phyloP scores from a whole-genome alignment of 2,329 filamentous ascomycete species.

The Clonostachys rosea region DNA sequence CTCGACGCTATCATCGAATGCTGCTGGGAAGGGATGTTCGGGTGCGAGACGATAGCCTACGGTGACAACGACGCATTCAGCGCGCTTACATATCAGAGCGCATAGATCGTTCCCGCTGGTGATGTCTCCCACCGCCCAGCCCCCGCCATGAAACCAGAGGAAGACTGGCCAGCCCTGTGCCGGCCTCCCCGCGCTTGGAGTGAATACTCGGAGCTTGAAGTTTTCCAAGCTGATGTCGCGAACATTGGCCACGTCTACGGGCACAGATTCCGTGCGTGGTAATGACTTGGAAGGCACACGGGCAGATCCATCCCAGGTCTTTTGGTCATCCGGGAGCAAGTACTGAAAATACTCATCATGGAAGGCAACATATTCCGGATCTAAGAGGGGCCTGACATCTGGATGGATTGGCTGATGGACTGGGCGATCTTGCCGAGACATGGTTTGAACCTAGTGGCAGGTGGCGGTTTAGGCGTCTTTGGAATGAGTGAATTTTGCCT shows the following conservation, averaged over 20 bases:
- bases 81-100: conserved; percentile 21
- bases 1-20: conserved; percentile 23
- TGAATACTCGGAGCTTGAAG: conserved; percentile 23
- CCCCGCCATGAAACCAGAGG: conserved; percentile 33
- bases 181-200: conserved; percentile 14
- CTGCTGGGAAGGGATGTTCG: conserved; percentile 24
- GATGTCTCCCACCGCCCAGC: conserved; percentile 28
- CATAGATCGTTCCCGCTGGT: conserved; percentile 25
- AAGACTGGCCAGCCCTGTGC: conserved; percentile 24
- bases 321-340: conserved; percentile 22
- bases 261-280: conserved; percentile 14
- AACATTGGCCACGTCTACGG: conserved; percentile 17
- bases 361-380: conserved; percentile 29
- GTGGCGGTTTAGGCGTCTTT: no score
- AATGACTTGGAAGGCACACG: conserved; percentile 13
- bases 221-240: conserved; percentile 16
- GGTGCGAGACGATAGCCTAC: conserved; percentile 27
- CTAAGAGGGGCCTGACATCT: conserved; percentile 18
- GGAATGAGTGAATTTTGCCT: no score
- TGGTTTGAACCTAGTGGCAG: not conserved
- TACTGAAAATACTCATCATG: conserved; percentile 30
- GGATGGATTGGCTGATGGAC: conserved; percentile 26
- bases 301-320: conserved; percentile 22
- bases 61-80: conserved; percentile 17
- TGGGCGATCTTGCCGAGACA: not conserved